Conservation (phyloP, 106 monocot species). For the Cymbidium sinense region DNA sequence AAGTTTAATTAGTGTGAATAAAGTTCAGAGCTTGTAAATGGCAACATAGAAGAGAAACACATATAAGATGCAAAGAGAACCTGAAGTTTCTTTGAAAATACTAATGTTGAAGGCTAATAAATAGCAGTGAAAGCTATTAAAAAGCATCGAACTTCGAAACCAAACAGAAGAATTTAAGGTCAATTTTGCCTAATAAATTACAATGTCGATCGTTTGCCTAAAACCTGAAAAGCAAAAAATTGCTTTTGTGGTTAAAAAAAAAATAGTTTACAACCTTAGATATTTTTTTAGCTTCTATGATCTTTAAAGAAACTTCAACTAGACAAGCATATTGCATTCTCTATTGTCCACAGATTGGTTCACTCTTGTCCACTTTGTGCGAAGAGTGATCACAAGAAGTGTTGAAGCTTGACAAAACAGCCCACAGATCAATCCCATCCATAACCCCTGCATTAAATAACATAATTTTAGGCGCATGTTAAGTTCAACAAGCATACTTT, state of each 20-base stretch:
- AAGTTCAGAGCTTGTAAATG: too few relatives aligned
- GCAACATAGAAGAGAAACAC: too few relatives aligned
- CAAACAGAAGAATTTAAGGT: neutral
- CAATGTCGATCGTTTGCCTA: neutral
- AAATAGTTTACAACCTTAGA: neutral
- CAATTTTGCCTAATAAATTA: neutral
- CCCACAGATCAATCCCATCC: conserved; percentile 84
- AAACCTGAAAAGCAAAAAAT: neutral
- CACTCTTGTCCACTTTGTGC: conserved; percentile 45
- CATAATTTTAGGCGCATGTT: neutral
- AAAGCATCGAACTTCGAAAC: neutral
- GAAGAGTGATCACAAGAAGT: conserved; percentile 62
- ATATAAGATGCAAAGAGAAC: too few relatives aligned
- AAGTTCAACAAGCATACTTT: too few relatives aligned
- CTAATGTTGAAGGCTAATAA: too few relatives aligned
- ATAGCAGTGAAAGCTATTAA: too few relatives aligned
- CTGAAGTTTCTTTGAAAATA: too few relatives aligned
- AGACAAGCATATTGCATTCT: neutral
- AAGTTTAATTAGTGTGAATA: too few relatives aligned
- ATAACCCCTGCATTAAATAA: conserved; percentile 38
- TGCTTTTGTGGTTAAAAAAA: neutral
- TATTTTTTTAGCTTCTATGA: neutral
- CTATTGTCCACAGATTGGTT: neutral
- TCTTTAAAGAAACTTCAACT: neutral
- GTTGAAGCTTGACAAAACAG: conserved; percentile 47